Base-by-base conservation (phyloP, 768 basidiomycete species). In the Plicaturopsis crispa region DNA sequence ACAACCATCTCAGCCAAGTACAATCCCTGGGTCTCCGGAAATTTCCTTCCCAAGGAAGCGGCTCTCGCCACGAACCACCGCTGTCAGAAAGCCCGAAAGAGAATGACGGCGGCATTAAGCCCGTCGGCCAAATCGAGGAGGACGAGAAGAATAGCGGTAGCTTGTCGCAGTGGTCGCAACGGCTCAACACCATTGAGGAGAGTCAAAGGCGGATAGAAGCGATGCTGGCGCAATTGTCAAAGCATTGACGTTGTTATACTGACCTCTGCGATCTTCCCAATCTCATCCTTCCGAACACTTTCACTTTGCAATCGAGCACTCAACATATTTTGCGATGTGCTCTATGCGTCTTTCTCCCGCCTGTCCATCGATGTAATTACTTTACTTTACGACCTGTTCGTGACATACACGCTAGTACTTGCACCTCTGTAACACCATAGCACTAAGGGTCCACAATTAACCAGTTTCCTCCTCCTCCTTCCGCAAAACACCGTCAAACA, bases 131-230 rank as follows among this genome's bases (percentile, higher is more conserved):
- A 24, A 42, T 41, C 14, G 61, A 57, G 13, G 60, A 57, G 20
- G 42, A 10, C 6, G 42, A 50, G 31, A 55, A 53, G 16, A 51
- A 50, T 21, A 55, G 48, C 16, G 56, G 44, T 22, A 50, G 59
- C 16, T 46, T 49, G 45, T 4, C 46, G 4, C 53, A 48, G 23
- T 54, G 61, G 51, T 51, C 52, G 35, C 54, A 52, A 42, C 54
- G 65, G 35, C 48, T 75, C 39, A 59, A 60, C 8, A 40, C 45
- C 22, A 64, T 75, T 19, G 73, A 75, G 41, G 54, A 53, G 41
- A 48, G 58, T 36, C 73, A 76, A 50, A 50, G 62, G 42, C 57
- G 73, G 38, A 73, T 75, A 24, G 72, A 75, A 48, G 61, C 63
- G 1, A 38, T 76, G 36, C 57, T 76, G 30, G 33, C 62, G 17